phyloP scores from a whole-genome alignment of 169 alveolate genomes.

The Miamiensis avidus region DNA sequence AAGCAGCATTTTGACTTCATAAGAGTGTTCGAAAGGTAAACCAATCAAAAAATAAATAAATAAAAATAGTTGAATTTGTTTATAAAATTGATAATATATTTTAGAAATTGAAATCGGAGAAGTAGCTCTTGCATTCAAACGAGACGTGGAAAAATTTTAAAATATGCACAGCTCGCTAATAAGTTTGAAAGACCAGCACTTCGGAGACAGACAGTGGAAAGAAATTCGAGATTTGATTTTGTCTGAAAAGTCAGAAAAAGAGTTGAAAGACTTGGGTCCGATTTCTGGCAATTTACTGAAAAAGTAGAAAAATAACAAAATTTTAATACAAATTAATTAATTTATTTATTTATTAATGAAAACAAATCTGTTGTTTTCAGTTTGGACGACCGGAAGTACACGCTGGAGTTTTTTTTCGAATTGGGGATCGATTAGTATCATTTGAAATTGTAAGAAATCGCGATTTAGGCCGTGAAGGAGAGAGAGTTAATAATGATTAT shows the following conservation, averaged over 20 bases:
- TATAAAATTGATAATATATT: too few species aligned
- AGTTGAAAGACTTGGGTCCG: neutral
- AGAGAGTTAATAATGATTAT: neutral
- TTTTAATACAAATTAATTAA: too few species aligned
- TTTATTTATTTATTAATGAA: too few species aligned
- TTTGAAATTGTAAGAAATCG: neutral
- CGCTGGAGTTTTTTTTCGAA: neutral
- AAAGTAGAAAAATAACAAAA: neutral
- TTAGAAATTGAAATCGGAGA: neutral
- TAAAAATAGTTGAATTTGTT: too few species aligned
- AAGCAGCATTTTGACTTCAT: too few species aligned
- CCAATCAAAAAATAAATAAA: too few species aligned
- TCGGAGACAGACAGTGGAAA: neutral
- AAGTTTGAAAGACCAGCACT: neutral
- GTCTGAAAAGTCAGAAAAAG: neutral
- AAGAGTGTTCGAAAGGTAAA: too few species aligned
- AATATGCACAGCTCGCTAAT: neutral
- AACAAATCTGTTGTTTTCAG: neutral
- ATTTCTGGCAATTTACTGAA: neutral
- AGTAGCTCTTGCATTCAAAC: neutral
- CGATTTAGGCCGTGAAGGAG: neutral
- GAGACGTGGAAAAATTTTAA: neutral
- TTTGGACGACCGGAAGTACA: neutral
- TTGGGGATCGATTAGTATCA: neutral
- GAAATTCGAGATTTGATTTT: neutral